Evolutionary conservation across 2,329 filamentous ascomycete species (phyloP).

Genomic region (Botrytis tulipae): DNA sequence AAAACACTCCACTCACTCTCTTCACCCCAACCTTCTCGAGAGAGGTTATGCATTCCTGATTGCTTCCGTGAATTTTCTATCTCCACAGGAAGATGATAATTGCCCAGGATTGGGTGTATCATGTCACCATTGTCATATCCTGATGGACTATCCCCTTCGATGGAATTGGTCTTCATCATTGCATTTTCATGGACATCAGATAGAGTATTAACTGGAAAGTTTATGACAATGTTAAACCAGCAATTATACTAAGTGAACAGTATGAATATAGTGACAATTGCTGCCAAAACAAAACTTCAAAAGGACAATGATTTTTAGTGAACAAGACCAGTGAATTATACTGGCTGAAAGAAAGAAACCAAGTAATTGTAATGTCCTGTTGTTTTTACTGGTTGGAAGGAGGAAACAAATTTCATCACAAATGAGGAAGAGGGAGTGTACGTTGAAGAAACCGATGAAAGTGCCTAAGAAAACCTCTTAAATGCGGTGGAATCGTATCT

Average conservation of each 20-base stretch:
- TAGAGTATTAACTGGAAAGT: too few species aligned
- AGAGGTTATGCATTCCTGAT: slow-evolving; percentile 24
- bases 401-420: not conserved
- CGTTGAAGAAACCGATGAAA: not conserved
- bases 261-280: not conserved
- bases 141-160: not conserved
- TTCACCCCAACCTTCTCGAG: slow-evolving; percentile 27
- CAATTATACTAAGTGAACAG: not conserved
- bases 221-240: not conserved
- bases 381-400: not conserved
- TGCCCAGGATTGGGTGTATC: slow-evolving; percentile 17
- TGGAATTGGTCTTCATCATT: not conserved
- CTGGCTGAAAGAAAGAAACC: not conserved
- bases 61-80: slow-evolving; percentile 18
- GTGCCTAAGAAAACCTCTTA: not conserved
- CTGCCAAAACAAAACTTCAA: not conserved
- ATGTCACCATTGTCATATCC: not conserved
- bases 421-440: not conserved
- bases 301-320: not conserved
- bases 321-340: not conserved
- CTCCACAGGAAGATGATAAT: slow-evolving; percentile 21
- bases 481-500: not conserved
- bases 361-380: not conserved
- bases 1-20: slow-evolving; percentile 21
- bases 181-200: not conserved